Conservation (phyloP, 78 protist genomes). For the slime mould (Dictyostelium discoideum) region DNA sequence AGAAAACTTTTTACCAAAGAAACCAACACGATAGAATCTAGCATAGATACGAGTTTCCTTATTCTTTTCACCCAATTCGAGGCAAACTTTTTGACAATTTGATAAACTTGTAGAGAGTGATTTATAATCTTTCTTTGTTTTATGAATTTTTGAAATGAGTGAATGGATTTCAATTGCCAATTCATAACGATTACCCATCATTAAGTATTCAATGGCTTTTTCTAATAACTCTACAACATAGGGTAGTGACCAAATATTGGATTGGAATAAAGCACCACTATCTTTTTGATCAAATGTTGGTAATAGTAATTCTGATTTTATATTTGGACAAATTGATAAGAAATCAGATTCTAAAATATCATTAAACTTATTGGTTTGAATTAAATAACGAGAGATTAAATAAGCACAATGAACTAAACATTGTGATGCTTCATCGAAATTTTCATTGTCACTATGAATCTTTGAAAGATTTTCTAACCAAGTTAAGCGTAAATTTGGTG, state of each 20-base stretch:
- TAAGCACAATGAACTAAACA: slow-evolving; percentile 68
- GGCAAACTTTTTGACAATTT: slow-evolving; percentile 34
- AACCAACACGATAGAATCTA: slow-evolving; percentile 76
- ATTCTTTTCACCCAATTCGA: slow-evolving; percentile 34
- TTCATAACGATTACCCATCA: slow-evolving; percentile 57
- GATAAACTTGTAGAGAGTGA: not conserved
- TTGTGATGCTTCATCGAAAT: slow-evolving; percentile 70
- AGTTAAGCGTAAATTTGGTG: slow-evolving; percentile 81
- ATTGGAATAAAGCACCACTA: slow-evolving; percentile 41
- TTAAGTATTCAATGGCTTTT: slow-evolving; percentile 12
- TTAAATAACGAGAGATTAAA: slow-evolving; percentile 32
- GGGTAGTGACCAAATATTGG: slow-evolving; percentile 35
- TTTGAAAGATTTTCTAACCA: slow-evolving; percentile 80
- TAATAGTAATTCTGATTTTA: slow-evolving; percentile 19
- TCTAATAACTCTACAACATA: slow-evolving; percentile 52
- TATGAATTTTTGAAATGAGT: slow-evolving; percentile 39
- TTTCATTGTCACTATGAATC: slow-evolving; percentile 44
- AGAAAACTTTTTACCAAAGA: slow-evolving; percentile 39
- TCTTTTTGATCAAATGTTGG: slow-evolving; percentile 63
- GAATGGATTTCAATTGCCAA: slow-evolving; percentile 72
- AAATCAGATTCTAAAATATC: slow-evolving; percentile 25
- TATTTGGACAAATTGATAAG: slow-evolving; percentile 55
- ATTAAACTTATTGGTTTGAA: slow-evolving; percentile 1
- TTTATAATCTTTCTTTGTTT: slow-evolving; percentile 52
- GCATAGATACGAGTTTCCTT: slow-evolving; percentile 64